Evolutionary conservation across 345 rosid species (phyloP), one percentile per base, ranked within the genome.

Genomic region (Populus simonii): DNA sequence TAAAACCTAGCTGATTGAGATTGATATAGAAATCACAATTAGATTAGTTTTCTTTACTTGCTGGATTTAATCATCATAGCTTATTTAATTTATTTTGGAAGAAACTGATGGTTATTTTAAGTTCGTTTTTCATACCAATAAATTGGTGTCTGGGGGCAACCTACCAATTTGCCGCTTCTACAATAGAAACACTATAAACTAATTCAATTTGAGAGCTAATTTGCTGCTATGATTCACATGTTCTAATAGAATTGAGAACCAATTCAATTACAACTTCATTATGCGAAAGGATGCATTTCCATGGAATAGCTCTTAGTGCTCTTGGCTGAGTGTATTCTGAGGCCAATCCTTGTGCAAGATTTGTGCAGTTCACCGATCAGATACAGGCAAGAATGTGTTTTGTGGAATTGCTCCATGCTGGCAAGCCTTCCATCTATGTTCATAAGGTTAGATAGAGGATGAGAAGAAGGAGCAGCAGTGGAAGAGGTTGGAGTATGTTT

Each of bases 401-500:
- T 25, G 25, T 49, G 6, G 61, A 66, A 20, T 35, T 27, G 47
- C 51, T 61, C 39, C 51, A 59, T 23, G 22, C 6, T 23, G 22
- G 27, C 68, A 31, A 29, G 59, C 7, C 22, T 22, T 10, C 62
- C 41, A 61, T 74, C n/a, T 71, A 65, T 51, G 74, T 51, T 71
- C 43, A 66, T 69, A 80, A 70, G 27, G 72, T 35, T 68, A 83
- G 71, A 74, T 74, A n/a, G 70, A 87, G 76, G 61, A 81, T 68
- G 72, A 89, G 43, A 33, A 75, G 77, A 76, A 83, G 66, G 80
- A 83, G 72, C 23, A 74, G 70, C 59, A 79, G 38, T 31, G 84
- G 85, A 49, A 78, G 72, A 20, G 89, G 91, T 13, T 67, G 79
- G 78, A 81, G 76, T 25, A 75, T 71, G 77, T 51, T 79, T 11